Evolutionary conservation across 176 grass and related monocot genomes (phyloP).

Genomic region (Hordeum marinum): DNA sequence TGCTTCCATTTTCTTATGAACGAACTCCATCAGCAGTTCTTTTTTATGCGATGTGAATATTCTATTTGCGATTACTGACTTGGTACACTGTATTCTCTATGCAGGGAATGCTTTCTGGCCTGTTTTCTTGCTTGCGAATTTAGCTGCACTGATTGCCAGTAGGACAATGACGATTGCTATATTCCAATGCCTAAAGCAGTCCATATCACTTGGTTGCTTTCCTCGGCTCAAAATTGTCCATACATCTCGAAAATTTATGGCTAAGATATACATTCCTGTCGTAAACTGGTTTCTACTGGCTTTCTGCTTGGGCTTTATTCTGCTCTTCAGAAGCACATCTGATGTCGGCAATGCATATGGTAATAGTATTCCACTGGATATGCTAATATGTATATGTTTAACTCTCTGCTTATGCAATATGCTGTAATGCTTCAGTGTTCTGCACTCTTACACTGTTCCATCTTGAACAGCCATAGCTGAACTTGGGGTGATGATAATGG

Average conservation of each 20-base stretch:
- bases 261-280: conserved; percentile 92
- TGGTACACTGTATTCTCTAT: conserved; percentile 4
- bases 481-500: conserved; percentile 94
- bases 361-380: conserved; percentile 36
- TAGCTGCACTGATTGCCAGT: conserved; percentile 94
- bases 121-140: conserved; percentile 77
- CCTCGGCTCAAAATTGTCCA: conserved; percentile 93
- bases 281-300: conserved; percentile 92
- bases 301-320: conserved; percentile 69
- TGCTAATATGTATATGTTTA: conserved; percentile 11
- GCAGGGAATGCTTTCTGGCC: conserved; percentile 84
- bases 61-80: background rate
- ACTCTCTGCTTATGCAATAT: conserved; percentile 12
- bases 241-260: conserved; percentile 95
- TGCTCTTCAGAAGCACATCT: conserved; percentile 61
- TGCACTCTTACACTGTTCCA: conserved; percentile 15
- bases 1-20: conserved; percentile 12
- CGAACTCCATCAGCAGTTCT: background rate
- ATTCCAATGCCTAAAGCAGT: conserved; percentile 94
- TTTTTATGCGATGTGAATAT: background rate
- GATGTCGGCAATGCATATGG: conserved; percentile 93
- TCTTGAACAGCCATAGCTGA: conserved; percentile 75
- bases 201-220: conserved; percentile 93
- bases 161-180: conserved; percentile 91
- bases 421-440: background rate